A percentile compares a stretch with the other conserved stretches of the same genome.
These are phyloP conservation scores for Beauveria asiatica DNA, from an alignment of 2,329 filamentous ascomycete genomes.

Conservation along the genomic window DNA sequence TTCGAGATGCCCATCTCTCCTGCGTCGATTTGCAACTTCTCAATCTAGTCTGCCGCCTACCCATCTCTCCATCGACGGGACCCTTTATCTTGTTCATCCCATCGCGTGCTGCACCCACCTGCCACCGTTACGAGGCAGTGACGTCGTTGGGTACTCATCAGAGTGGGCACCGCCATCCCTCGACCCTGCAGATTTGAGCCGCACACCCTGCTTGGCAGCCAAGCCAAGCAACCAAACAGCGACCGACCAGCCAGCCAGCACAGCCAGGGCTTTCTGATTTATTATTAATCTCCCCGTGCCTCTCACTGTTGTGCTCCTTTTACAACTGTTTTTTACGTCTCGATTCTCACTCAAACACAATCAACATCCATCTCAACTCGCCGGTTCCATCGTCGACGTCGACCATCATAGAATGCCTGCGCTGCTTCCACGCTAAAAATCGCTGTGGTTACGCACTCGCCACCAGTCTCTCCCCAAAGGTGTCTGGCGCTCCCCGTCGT, in stretches of 20 bases:
- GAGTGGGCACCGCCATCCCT: conserved; percentile 1
- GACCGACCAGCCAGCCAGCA: not conserved
- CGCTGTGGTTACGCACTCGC: not conserved
- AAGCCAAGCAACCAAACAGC: not conserved
- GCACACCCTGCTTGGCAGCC: not conserved
- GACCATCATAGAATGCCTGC: not conserved
- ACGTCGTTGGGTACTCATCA: not conserved
- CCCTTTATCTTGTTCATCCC: not conserved
- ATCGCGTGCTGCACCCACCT: conserved; percentile 1
- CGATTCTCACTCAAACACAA: not conserved
- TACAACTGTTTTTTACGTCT: not conserved
- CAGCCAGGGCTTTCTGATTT: not conserved
- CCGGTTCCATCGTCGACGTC: not conserved
- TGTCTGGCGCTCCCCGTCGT: not conserved
- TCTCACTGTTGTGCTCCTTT: not conserved
- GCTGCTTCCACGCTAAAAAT: not conserved
- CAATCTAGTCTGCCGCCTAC: not conserved
- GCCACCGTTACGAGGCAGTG: conserved; percentile 1
- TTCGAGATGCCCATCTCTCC: not conserved
- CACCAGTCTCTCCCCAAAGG: not conserved
- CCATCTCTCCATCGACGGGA: not conserved
- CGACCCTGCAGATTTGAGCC: conserved; percentile 9
- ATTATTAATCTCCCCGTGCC: conserved; percentile 7
- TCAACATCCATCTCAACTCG: not conserved
- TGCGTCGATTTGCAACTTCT: not conserved